These are phyloP conservation scores for Dorcoceras hygrometricum DNA, from an alignment of 257 asterid genomes.

Conservation along the genomic window DNA sequence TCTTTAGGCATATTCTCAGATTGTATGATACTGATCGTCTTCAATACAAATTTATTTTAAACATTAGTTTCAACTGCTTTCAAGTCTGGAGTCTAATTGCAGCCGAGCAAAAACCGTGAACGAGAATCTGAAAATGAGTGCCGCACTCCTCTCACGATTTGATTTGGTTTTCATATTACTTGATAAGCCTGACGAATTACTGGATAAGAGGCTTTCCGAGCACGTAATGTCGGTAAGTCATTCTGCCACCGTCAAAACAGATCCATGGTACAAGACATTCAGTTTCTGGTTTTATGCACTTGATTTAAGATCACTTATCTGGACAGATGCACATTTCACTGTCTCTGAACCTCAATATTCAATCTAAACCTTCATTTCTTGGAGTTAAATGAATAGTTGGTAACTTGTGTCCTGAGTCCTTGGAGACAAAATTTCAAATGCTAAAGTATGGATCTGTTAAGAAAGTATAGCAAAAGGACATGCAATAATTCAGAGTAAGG, in stretches of 20 bases:
- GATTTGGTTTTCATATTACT: slow-evolving; percentile 98
- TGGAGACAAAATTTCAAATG: not conserved
- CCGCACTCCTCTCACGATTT: slow-evolving; percentile 91
- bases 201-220: slow-evolving; percentile 92
- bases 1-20: slow-evolving; percentile 16
- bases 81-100: slow-evolving; percentile 35
- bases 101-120: slow-evolving; percentile 99
- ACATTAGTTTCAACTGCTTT: slow-evolving; percentile 2
- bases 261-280: slow-evolving; percentile 18
- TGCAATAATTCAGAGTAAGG: not conserved
- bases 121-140: slow-evolving; percentile 94
- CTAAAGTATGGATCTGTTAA: slow-evolving; percentile 6
- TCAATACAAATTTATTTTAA: not conserved
- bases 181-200: slow-evolving; percentile 89
- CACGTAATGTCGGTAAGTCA: slow-evolving; percentile 98
- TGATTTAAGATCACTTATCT: not conserved
- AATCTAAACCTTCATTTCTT: not conserved
- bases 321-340: not conserved
- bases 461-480: not conserved
- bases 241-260: slow-evolving; percentile 27
- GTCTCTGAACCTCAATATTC: slow-evolving; percentile 4
- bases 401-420: too few species aligned
- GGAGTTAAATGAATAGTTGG: too few species aligned
- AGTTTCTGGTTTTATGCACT: slow-evolving; percentile 5
- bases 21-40: not conserved